phyloP scores from a whole-genome alignment of 2,329 filamentous ascomycete species.

The Botrytis porri region DNA sequence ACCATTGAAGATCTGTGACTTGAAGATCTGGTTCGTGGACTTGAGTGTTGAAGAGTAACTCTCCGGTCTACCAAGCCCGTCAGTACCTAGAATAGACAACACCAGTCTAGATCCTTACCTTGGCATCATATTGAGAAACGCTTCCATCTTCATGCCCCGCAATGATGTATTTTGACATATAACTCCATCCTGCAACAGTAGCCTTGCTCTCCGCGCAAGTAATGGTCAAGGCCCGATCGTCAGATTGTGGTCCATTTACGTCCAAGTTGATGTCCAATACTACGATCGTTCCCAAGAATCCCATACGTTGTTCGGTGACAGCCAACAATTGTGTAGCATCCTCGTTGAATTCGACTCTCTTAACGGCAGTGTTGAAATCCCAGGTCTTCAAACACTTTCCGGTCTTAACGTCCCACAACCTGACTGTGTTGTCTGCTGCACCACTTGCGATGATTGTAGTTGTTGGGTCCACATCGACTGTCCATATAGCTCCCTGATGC shows the following conservation, averaged over 20 bases:
- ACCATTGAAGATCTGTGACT: slow-evolving; percentile 92
- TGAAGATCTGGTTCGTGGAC: slow-evolving; percentile 78
- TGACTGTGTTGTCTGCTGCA: slow-evolving; percentile 96
- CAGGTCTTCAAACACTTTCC: slow-evolving; percentile 93
- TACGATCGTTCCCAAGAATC: slow-evolving; percentile 89
- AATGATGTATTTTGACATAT: slow-evolving; percentile 92
- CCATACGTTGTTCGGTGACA: slow-evolving; percentile 98
- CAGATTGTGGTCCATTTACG: slow-evolving; percentile 75
- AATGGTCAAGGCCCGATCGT: slow-evolving; percentile 81
- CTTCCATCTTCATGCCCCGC: slow-evolving; percentile 95
- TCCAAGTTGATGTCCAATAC: slow-evolving; percentile 88
- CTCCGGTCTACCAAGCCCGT: slow-evolving; percentile 58
- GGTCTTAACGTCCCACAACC: slow-evolving; percentile 92
- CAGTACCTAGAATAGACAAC: slow-evolving; percentile 20
- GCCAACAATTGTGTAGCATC: slow-evolving; percentile 88
- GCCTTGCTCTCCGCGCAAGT: slow-evolving; percentile 95
- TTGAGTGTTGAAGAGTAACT: slow-evolving; percentile 75
- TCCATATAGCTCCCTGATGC: slow-evolving; percentile 98
- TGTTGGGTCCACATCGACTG: slow-evolving; percentile 92
- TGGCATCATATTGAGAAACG: slow-evolving; percentile 86
- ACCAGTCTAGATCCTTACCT: slow-evolving; percentile 50
- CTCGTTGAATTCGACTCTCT: slow-evolving; percentile 95
- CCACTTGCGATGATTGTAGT: slow-evolving; percentile 89
- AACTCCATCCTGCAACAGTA: slow-evolving; percentile 96
- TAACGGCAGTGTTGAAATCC: slow-evolving; percentile 96